Base-by-base conservation (phyloP, 306 rosid species). In the Prunus armeniaca region DNA sequence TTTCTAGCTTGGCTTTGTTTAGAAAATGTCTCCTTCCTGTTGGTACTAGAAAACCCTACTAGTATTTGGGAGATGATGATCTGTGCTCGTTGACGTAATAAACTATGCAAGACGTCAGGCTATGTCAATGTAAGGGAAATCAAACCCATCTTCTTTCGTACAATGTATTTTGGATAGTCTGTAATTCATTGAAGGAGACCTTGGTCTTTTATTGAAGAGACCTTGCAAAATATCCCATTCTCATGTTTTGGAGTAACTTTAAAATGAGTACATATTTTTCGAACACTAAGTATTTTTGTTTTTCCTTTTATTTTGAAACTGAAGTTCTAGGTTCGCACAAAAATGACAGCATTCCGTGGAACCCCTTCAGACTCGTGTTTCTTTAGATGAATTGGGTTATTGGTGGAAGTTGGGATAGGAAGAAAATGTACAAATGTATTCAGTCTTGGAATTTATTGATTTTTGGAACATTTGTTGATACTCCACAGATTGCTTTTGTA, bases 351-450 rank as follows among this genome's bases (percentile, higher is more conserved):
- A 60, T 38, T 79, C 25, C 69, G 34, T 77, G 18, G 24, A 38
- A 5, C 47, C 78, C 51, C 69, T 47, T 8, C 47, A 77, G 32
- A 51, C 69, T 71, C 63, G 12, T 19, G 61, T 69, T 45, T 66
- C 54, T 17, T 54, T 52, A 20, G 17, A 65, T 15, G 47, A 22
- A 27, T 43, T 9, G 46, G 56, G 45, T 22, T 81, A 45, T 73
- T 66, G 20, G 30, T 79, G 30, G 80, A 52, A 30, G 45, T 78
- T 58, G 50, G 45, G 62, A 71, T 83, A 27, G 12, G 45, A 43
- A 69, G 70, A 75, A 32, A 41, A 52, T 55, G 25, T 2, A 20
- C 50, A 62, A 56, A 43, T 30, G 19, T 63, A 14, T 25, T 52
- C 73, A 9, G 52, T 24, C 63, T 27, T 46, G 41, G 56, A 9